Evolutionary conservation across 495 filamentous ascomycete genomes (phyloP), one percentile per base, ranked within the genome.

Genomic region (Xylaria venustula): DNA sequence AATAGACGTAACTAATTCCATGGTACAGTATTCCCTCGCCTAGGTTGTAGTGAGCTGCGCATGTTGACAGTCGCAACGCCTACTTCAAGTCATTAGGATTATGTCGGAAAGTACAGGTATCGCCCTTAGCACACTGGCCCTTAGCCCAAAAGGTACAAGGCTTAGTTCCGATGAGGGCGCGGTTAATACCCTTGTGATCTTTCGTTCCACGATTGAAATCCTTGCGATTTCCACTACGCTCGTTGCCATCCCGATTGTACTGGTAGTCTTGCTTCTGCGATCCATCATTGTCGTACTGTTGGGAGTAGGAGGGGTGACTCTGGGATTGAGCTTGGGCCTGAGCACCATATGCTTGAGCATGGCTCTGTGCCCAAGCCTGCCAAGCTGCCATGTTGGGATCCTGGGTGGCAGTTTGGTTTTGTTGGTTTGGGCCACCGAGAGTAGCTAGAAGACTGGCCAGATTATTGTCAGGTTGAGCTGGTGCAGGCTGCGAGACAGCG

Each of bases 21-120:
- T 34, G 30, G 30, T 34, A 11, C 30, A 34, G 5, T 34, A n/a
- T 34, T 34, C 11, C 5, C 30, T 34, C 30, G 30, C n/a, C n/a
- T n/a, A 34, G 28, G 19, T 23, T 36, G 8, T 37, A 15, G 14
- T 9, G 23, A 44, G 26, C 26, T 1, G 14, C 20, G 22, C 25
- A 15, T 48, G 22, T 11, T 5, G 3, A 30, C 1, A 25, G 30
- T 26, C 12, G 37, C 1, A 32, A 11, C 32, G 37, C 25, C 36
- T 32, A 61, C 30, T 65, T 60, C 1, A 71, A 60, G 47, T 71
- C 69, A 12, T 65, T 71, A 0, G 62, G 66, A 19, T 86, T 83
- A 62, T 97, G 92, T 45, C 89, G 80, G 74, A 86, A 97, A 1
- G 90, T 94, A 71, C 92, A 97, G 34, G 88, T 87, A 17, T 89